These are phyloP conservation scores for Alternaria sp. DNA, from an alignment of 2,329 filamentous ascomycete genomes.

Conservation along the genomic window DNA sequence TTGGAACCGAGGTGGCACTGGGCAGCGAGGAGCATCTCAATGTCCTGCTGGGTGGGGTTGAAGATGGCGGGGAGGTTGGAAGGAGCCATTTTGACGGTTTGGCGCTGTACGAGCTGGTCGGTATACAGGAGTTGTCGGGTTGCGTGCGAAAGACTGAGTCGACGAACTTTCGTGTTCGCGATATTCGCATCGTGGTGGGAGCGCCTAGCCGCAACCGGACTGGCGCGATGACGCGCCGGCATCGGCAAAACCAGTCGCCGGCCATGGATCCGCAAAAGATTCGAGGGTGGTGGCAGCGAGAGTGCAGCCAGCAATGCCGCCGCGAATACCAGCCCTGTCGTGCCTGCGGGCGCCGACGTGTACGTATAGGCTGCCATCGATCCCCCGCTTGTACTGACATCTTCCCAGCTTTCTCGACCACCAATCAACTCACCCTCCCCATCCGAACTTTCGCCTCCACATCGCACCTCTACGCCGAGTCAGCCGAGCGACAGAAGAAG, in stretches of 20 bases:
- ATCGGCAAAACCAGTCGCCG: slow-evolving; percentile 14
- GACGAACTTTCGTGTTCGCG: slow-evolving; percentile 8
- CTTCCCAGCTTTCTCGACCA: slow-evolving; percentile 23
- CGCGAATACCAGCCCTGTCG: slow-evolving; percentile 53
- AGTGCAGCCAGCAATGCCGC: slow-evolving; percentile 51
- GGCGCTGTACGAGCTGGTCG: slow-evolving; percentile 37
- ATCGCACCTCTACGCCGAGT: slow-evolving; percentile 64
- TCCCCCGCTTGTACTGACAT: not conserved
- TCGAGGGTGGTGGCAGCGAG: slow-evolving; percentile 14
- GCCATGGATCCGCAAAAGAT: slow-evolving; percentile 21
- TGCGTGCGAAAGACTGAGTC: slow-evolving; percentile 31
- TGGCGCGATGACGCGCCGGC: slow-evolving; percentile 9
- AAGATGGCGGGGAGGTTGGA: slow-evolving; percentile 92
- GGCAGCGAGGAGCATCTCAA: slow-evolving; percentile 98
- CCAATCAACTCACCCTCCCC: slow-evolving; percentile 58
- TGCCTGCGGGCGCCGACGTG: slow-evolving; percentile 53
- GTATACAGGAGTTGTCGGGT: slow-evolving; percentile 28
- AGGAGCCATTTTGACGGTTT: slow-evolving; percentile 81
- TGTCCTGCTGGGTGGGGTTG: slow-evolving; percentile 97
- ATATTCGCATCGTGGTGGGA: slow-evolving; percentile 12
- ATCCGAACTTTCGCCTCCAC: slow-evolving; percentile 67
- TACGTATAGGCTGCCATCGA: slow-evolving; percentile 18
- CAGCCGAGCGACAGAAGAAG: slow-evolving; percentile 57
- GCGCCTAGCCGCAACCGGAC: slow-evolving; percentile 16
- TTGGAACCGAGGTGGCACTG: slow-evolving; percentile 97